A percentile compares a stretch with the other conserved stretches of the same genome.
These are phyloP conservation scores for Pelargonium nanum DNA, from an alignment of 345 rosid species.

Conservation along the genomic window DNA sequence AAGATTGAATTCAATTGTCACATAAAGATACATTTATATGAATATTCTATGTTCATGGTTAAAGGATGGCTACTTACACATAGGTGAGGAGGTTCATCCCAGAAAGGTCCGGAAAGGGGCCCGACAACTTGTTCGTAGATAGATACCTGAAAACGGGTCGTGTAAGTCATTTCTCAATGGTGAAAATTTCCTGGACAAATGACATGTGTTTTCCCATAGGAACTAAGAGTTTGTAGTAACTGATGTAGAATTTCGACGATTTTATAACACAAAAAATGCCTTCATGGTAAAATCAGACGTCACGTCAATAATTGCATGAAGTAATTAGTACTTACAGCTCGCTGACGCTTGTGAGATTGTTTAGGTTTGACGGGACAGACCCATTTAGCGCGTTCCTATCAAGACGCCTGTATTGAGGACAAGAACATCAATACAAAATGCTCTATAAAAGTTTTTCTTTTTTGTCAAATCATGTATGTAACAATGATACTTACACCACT, in stretches of 20 bases:
- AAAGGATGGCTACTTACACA: conserved; percentile 79
- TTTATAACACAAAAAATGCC: too few relatives aligned
- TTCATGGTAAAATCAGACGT: too few relatives aligned
- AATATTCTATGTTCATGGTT: too few relatives aligned
- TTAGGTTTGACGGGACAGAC: conserved; percentile 42
- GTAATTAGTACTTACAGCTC: conserved; percentile 49
- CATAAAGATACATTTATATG: too few relatives aligned
- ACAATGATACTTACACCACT: conserved; percentile 54
- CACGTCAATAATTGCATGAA: too few relatives aligned
- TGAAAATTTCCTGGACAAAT: not conserved
- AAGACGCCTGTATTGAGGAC: conserved; percentile 50
- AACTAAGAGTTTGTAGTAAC: too few relatives aligned
- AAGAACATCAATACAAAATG: conserved; percentile 1
- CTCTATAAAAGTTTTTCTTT: not conserved
- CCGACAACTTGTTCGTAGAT: conserved; percentile 56
- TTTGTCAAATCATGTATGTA: too few relatives aligned
- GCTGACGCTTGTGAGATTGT: conserved; percentile 37
- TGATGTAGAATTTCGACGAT: too few relatives aligned
- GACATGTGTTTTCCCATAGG: too few relatives aligned
- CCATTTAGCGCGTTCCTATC: conserved; percentile 52
- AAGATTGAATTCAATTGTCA: not conserved
- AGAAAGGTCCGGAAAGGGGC: conserved; percentile 52
- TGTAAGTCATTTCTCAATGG: not conserved
- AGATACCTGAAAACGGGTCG: conserved; percentile 36
- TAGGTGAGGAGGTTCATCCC: conserved; percentile 41